Conservation (phyloP, 139 green algal species). For the Coelastrella sp. region DNA sequence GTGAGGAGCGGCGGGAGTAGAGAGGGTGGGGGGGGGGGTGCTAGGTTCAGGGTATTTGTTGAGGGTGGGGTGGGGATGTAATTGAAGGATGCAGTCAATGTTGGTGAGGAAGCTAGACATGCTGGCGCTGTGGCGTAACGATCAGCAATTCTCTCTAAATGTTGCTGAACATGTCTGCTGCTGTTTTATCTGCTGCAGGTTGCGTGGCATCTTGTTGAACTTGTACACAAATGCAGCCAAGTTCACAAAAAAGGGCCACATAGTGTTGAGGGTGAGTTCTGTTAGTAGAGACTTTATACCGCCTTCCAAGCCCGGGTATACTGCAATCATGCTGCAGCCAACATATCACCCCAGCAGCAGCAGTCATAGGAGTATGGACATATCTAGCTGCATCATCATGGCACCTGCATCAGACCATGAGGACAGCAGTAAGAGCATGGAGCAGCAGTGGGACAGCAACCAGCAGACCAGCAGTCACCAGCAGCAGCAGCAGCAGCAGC, state of each 20-base stretch:
- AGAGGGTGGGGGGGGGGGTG: too few species aligned
- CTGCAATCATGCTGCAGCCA: slow-evolving; percentile 49
- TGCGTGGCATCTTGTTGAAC: slow-evolving; percentile 89
- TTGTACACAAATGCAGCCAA: slow-evolving; percentile 90
- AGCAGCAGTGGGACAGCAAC: too few species aligned
- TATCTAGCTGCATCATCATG: slow-evolving; percentile 8
- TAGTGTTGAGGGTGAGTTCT: slow-evolving; percentile 65
- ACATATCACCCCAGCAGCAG: slow-evolving; percentile 36
- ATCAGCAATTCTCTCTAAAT: too few species aligned
- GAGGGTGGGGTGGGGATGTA: too few species aligned
- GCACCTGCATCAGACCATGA: not conserved
- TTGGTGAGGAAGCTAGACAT: too few species aligned
- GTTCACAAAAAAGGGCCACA: slow-evolving; percentile 81
- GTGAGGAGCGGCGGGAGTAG: too few species aligned
- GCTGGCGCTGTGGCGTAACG: too few species aligned
- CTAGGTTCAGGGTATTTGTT: too few species aligned
- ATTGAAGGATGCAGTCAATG: too few species aligned
- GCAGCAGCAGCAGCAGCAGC: slow-evolving; percentile 4
- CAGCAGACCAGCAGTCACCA: not conserved
- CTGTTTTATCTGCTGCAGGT: not conserved
- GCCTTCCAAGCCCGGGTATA: slow-evolving; percentile 21
- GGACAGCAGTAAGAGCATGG: not conserved
- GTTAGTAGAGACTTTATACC: slow-evolving; percentile 38
- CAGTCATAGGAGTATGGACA: slow-evolving; percentile 31
- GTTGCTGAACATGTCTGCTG: not conserved